Evolutionary conservation across 1,139 yeast genomes (phyloP).

Genomic region (Debaryomyces sp.): DNA sequence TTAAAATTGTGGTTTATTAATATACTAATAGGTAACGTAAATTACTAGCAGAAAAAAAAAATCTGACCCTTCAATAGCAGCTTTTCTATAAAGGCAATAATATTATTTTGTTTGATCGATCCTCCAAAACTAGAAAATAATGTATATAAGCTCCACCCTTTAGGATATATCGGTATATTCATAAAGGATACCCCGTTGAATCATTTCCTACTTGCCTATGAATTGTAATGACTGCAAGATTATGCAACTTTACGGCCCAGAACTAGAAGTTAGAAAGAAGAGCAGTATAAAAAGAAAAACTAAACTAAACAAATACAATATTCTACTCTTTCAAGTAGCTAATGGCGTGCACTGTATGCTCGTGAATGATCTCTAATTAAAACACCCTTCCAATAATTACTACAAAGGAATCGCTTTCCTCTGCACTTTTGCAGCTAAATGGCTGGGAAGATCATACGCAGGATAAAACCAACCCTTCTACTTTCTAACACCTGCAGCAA

Average conservation of each 20-base stretch:
- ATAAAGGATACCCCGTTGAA: not conserved
- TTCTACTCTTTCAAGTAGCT: not conserved
- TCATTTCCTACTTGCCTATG: not conserved
- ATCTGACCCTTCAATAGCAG: not conserved
- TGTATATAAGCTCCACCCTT: not conserved
- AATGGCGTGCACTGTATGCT: not conserved
- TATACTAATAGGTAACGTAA: not conserved
- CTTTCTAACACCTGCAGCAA: not conserved
- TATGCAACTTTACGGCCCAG: constrained; percentile 3
- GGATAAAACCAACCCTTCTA: not conserved
- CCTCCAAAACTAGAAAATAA: not conserved
- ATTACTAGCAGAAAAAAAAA: constrained; percentile 1
- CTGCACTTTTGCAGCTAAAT: constrained; percentile 1
- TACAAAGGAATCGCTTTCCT: not conserved
- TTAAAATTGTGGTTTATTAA: not conserved
- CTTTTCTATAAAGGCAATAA: not conserved
- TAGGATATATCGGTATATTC: not conserved
- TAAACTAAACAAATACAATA: not conserved
- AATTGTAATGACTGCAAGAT: not conserved
- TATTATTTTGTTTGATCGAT: not conserved
- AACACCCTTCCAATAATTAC: not conserved
- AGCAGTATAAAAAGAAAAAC: too few species aligned
- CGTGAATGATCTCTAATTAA: not conserved
- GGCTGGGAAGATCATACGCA: not conserved
- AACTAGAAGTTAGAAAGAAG: not conserved